These are phyloP conservation scores for Trametes sanguinea DNA, from an alignment of 768 basidiomycete species.

Conservation along the genomic window DNA sequence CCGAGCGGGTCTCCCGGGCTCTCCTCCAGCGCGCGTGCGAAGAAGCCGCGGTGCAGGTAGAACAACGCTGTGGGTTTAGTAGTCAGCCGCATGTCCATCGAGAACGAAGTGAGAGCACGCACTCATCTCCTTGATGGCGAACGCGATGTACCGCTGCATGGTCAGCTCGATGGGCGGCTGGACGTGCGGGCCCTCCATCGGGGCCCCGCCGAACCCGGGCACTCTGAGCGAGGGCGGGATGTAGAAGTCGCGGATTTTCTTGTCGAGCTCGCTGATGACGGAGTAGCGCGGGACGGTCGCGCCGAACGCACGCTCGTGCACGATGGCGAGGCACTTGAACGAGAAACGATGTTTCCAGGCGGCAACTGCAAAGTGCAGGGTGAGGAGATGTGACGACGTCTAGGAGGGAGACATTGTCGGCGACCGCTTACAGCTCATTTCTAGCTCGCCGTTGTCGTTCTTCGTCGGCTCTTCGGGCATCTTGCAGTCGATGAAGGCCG, in stretches of 20 bases:
- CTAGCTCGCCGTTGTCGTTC: constrained; percentile 50
- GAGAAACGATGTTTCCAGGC: constrained; percentile 73
- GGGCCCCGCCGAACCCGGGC: constrained; percentile 54
- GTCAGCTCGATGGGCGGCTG: constrained; percentile 49
- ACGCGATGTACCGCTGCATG: constrained; percentile 67
- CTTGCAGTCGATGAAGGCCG: constrained; percentile 56
- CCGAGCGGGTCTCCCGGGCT: constrained; percentile 64
- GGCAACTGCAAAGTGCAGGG: constrained; percentile 42
- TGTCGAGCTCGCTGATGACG: constrained; percentile 63
- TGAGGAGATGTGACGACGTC: neutral
- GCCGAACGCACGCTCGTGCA: constrained; percentile 71
- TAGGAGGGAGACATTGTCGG: neutral
- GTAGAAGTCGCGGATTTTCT: constrained; percentile 63
- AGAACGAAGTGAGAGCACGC: constrained; percentile 24
- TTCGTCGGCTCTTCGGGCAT: constrained; percentile 44
- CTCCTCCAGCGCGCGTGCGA: constrained; percentile 69
- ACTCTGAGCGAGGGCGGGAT: constrained; percentile 66
- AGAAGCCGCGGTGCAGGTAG: constrained; percentile 77
- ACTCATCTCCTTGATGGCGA: constrained; percentile 73
- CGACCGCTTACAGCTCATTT: constrained; percentile 59
- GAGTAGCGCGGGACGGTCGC: constrained; percentile 62
- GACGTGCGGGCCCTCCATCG: constrained; percentile 22
- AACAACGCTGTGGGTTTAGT: constrained; percentile 49
- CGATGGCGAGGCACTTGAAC: constrained; percentile 59
- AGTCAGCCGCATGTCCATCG: neutral